Evolutionary conservation across 371 early-diverging fungal genomes (phyloP).

Genomic region (Zopfochytrium polystomum): DNA sequence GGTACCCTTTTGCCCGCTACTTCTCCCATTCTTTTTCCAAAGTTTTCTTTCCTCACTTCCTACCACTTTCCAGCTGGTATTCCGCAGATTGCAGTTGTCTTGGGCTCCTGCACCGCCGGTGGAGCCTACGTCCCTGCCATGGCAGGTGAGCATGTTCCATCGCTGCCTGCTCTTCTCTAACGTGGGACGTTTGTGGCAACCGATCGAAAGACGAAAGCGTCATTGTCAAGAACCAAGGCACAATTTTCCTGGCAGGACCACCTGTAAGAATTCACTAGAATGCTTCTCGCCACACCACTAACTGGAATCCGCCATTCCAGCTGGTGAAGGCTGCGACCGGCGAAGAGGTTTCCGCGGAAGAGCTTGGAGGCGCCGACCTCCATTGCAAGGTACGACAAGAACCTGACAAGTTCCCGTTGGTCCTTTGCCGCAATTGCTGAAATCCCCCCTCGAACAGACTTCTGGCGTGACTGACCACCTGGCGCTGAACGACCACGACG

Average conservation of each 20-base stretch:
- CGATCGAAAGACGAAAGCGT: too few relatives aligned
- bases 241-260: constrained; percentile 96
- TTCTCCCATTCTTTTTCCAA: background rate
- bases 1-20: background rate
- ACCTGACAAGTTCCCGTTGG: background rate
- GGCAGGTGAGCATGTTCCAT: too few relatives aligned
- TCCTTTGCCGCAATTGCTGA: background rate
- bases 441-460: constrained; percentile 38
- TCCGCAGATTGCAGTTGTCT: constrained; percentile 93
- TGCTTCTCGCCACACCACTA: background rate
- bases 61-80: constrained; percentile 59
- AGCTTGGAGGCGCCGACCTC: constrained; percentile 94
- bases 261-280: constrained; percentile 57
- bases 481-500: constrained; percentile 90
- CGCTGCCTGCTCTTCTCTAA: too few relatives aligned
- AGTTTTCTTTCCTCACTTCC: background rate
- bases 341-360: constrained; percentile 91
- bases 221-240: constrained; percentile 94
- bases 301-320: too few relatives aligned
- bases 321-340: constrained; percentile 95
- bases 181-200: too few relatives aligned
- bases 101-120: constrained; percentile 97
- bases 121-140: constrained; percentile 98
- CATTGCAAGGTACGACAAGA: constrained; percentile 69
- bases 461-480: constrained; percentile 96